These are phyloP conservation scores for Collariella sp. DNA, from an alignment of 495 filamentous ascomycete species.

Conservation along the genomic window DNA sequence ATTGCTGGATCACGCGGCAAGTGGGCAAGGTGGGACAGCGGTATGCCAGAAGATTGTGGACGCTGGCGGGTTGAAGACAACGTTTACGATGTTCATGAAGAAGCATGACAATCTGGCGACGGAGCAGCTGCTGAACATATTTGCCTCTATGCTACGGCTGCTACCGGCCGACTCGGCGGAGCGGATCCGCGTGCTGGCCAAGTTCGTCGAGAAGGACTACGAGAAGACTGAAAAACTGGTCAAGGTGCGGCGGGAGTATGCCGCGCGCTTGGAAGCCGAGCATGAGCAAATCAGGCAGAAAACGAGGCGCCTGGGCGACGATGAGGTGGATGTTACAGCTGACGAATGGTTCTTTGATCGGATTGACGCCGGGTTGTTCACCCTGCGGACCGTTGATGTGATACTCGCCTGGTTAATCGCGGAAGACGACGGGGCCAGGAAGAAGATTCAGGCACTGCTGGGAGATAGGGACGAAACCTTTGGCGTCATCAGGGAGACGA, in stretches of 20 bases:
- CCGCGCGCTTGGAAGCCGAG: slow-evolving; percentile 51
- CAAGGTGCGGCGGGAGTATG: slow-evolving; percentile 62
- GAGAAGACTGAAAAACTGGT: slow-evolving; percentile 69
- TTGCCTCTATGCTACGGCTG: slow-evolving; percentile 71
- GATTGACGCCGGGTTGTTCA: slow-evolving; percentile 80
- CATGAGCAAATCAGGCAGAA: slow-evolving; percentile 61
- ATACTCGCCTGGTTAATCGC: slow-evolving; percentile 88
- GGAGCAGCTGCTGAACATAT: slow-evolving; percentile 85
- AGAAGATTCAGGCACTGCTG: slow-evolving; percentile 53
- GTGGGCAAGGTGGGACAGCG: slow-evolving; percentile 43
- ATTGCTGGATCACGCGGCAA: slow-evolving; percentile 73
- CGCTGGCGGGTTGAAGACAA: slow-evolving; percentile 71
- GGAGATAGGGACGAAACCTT: slow-evolving; percentile 61
- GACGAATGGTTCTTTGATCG: slow-evolving; percentile 73
- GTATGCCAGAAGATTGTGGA: slow-evolving; percentile 74
- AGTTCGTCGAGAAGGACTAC: slow-evolving; percentile 93
- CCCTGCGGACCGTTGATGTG: slow-evolving; percentile 76
- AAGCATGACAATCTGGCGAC: slow-evolving; percentile 61
- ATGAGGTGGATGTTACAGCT: slow-evolving; percentile 49
- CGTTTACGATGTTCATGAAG: slow-evolving; percentile 88
- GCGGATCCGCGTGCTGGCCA: slow-evolving; percentile 79
- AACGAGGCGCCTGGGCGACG: slow-evolving; percentile 41
- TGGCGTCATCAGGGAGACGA: slow-evolving; percentile 52
- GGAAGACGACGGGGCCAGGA: slow-evolving; percentile 74
- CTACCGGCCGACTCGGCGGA: slow-evolving; percentile 69